phyloP scores from a whole-genome alignment of 495 filamentous ascomycete genomes.

The Emericellopsis terricola region DNA sequence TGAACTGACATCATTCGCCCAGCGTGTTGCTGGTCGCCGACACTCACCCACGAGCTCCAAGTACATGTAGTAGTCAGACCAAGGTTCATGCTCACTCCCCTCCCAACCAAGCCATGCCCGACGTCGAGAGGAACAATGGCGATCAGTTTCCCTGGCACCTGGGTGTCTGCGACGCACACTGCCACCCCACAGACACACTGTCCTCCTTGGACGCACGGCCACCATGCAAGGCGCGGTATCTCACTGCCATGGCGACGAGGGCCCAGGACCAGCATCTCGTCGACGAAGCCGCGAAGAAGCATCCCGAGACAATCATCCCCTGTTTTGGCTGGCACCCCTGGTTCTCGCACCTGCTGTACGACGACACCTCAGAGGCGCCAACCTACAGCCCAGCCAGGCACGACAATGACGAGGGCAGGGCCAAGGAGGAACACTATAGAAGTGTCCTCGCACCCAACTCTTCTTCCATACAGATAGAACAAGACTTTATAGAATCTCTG shows the following conservation, averaged over 20 bases:
- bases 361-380: conserved; percentile 23
- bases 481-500: conserved; percentile 43
- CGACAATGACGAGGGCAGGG: conserved; percentile 8
- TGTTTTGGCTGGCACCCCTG: conserved; percentile 98
- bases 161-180: conserved; percentile 83
- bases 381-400: conserved; percentile 11
- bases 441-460: conserved; percentile 41
- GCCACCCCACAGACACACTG: conserved; percentile 97
- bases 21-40: no score
- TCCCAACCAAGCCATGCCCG: no score
- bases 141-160: conserved; percentile 75
- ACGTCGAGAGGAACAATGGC: no score
- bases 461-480: conserved; percentile 29
- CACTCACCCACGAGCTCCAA: no score
- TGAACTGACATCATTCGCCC: no score
- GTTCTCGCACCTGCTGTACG: conserved; percentile 81
- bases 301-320: conserved; percentile 36
- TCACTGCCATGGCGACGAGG: conserved; percentile 85
- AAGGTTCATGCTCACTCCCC: no score
- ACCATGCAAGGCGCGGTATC: conserved; percentile 53
- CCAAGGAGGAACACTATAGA: conserved; percentile 56
- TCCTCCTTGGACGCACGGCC: conserved; percentile 45
- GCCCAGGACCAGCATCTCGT: conserved; percentile 79
- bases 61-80: no score
- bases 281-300: conserved; percentile 35